Base-by-base conservation (phyloP, 2,329 filamentous ascomycete species). In the Pseudogymnoascus sp. region DNA sequence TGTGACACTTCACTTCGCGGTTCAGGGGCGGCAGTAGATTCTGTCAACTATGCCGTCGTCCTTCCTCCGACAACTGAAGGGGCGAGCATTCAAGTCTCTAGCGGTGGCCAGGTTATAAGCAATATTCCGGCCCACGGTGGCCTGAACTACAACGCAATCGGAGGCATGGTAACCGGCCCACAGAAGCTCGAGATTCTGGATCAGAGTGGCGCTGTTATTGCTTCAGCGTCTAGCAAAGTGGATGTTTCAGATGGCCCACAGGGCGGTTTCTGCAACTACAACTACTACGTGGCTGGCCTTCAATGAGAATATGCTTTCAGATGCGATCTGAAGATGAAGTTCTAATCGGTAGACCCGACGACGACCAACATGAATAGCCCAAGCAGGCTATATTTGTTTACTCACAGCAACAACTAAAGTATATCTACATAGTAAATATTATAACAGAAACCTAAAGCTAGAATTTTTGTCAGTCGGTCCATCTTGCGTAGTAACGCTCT, bases 31-130 rank as follows among this genome's bases (percentile, higher is more conserved):
- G 70, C 67, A 24, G 37, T 62, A 31, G 68, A 72, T 60, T 68
- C 69, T 7, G 64, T 71, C 11, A 71, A 71, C 64, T 72, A 67
- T 59, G 71, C 71, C n/a, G 65, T 73, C 2, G 67, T 73, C 2
- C 62, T 70, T 2, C 63, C 66, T 5, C 29, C 60, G 0, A 62
- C 41, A 6, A 62, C 61, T 9, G 37, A 17, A 26, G 39, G 40
- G 9, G 58, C 5, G 66, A 65, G 6, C 61, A 62, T 69, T 8
- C 66, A 68, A 5, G 65, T 72, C 15, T 65, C 66, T 13, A 72
- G 70, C 57, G 69, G 65, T 7, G 69, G 68, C 2, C 29, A 63
- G 31, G 61, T 68, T n/a, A 58, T 72, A 35, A 61, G 64, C 6
- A 69, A 65, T 13, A 63, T 65, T 11, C 10, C 59, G 7, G 61